phyloP scores from a whole-genome alignment of 2,329 filamentous ascomycete genomes.

The Mycocentrospora acerina region DNA sequence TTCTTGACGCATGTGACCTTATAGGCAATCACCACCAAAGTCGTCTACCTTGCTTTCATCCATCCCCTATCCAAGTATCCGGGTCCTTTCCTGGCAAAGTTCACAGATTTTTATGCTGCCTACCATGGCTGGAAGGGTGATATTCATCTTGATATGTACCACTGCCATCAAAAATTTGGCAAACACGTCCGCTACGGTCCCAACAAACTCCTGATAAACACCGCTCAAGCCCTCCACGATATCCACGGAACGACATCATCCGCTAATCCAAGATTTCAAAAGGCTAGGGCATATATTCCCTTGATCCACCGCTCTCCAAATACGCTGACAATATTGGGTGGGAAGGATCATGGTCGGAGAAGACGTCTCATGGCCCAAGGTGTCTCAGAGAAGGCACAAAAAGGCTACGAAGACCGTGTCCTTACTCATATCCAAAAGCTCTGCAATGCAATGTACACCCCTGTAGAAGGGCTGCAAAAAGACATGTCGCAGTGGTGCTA shows the following conservation, averaged over 20 bases:
- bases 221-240: no score
- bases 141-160: constrained; percentile 12
- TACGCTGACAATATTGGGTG: constrained; percentile 4
- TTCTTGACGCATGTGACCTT: no score
- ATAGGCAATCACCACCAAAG: no score
- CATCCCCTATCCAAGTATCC: constrained; percentile 3
- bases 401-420: no score
- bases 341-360: constrained; percentile 7
- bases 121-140: constrained; percentile 13
- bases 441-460: no score
- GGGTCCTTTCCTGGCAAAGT: constrained; percentile 13
- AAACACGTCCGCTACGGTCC: constrained; percentile 5
- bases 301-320: constrained; percentile 14
- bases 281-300: constrained; percentile 2
- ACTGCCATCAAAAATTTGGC: constrained; percentile 13
- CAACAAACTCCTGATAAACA: constrained; percentile 4
- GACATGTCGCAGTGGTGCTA: constrained; percentile 45
- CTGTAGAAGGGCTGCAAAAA: no score
- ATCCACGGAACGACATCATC: no score
- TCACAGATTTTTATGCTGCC: constrained; percentile 8
- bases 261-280: no score
- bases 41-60: no score
- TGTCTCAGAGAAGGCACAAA: constrained; percentile 20
- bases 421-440: no score
- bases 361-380: constrained; percentile 9